Base-by-base conservation (phyloP, 2,329 filamentous ascomycete genomes). In the Hymenotorrendiella dingleyae region DNA sequence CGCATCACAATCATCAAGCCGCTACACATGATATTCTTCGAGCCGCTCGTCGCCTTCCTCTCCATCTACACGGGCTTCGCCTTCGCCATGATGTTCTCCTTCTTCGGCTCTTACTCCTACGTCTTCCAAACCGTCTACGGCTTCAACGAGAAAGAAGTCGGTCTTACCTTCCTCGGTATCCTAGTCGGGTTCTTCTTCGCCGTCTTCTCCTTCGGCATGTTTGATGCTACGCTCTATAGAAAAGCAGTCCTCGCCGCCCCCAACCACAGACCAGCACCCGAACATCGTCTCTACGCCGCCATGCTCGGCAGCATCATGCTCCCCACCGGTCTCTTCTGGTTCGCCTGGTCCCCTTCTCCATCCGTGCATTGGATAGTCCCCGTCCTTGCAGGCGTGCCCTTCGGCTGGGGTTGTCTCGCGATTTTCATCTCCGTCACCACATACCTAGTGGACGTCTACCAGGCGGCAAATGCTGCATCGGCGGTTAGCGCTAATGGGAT, bases 401-500 rank as follows among this genome's bases (percentile, higher is more conserved):
- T 82, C 54, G 74, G 74, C 0, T 78, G 72, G 67, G 78, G 77
- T 2, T 77, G 76, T 49, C 58, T 82, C 2, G 73, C 69, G 41
- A 65, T 82, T 4, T 82, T 82, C 52, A 46, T 60, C 36, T 54
- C 51, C 11, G 42, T 49, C 21, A 55, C 48, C 4, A 50, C 51
- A 3, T 60, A 60, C 29, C 43, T 59, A 1, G 46, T 58, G 0
- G 56, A 58, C 21, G 53, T 55, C 3, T 60, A 60, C 28, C 38
- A 44, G 32, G 36, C 52, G 1, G 28, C 35, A 1, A 55, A 51
- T 27, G 45, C 48, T 9, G 54, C 56, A 4, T 56, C 52, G 3
- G 57, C 57, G 8, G 29, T 58, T 4, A 56, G 55, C 17, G 56
- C 57, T 2, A 60, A 60, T 35, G 57, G 57, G 1, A 47, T 57